Percentiles rank a stretch among this genome's conserved stretches.
phyloP scores from a whole-genome alignment of 2,329 filamentous ascomycete species.

The Ambrosiella cleistominuta region DNA sequence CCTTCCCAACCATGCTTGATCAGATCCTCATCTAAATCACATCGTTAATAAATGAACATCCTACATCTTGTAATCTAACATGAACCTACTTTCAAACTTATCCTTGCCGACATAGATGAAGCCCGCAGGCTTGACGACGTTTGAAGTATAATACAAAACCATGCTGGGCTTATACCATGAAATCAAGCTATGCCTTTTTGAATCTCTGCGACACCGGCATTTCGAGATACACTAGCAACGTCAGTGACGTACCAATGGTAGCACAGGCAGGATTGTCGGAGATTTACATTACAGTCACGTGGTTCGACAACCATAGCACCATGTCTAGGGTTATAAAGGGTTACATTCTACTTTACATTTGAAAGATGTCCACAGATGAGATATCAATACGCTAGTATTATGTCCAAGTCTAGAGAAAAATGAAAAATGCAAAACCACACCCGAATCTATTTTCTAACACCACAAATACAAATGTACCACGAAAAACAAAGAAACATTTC shows the following conservation, averaged over 20 bases:
- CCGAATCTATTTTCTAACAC: not conserved
- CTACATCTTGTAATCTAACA: not conserved
- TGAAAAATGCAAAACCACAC: not conserved
- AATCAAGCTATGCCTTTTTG: no score
- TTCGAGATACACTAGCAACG: not conserved
- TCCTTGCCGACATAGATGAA: constrained; percentile 96
- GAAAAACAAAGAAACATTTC: not conserved
- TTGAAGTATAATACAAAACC: constrained; percentile 95
- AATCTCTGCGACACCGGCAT: not conserved
- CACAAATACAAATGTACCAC: not conserved
- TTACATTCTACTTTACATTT: not conserved
- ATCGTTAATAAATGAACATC: not conserved
- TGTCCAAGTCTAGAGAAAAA: not conserved
- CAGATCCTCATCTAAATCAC: constrained; percentile 66
- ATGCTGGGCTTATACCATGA: constrained; percentile 29
- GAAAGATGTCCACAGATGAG: not conserved
- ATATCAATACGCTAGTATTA: not conserved
- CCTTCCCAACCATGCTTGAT: constrained; percentile 90
- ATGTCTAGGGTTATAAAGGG: not conserved
- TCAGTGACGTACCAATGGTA: not conserved
- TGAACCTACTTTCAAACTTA: constrained; percentile 79
- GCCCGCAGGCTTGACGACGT: constrained; percentile 60
- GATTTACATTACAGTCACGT: not conserved
- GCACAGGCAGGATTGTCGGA: not conserved
- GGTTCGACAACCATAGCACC: not conserved